Percentiles rank a stretch among this genome's conserved stretches.
Conservation (phyloP, 768 basidiomycete species). For the Gloeophyllum trabeum region DNA sequence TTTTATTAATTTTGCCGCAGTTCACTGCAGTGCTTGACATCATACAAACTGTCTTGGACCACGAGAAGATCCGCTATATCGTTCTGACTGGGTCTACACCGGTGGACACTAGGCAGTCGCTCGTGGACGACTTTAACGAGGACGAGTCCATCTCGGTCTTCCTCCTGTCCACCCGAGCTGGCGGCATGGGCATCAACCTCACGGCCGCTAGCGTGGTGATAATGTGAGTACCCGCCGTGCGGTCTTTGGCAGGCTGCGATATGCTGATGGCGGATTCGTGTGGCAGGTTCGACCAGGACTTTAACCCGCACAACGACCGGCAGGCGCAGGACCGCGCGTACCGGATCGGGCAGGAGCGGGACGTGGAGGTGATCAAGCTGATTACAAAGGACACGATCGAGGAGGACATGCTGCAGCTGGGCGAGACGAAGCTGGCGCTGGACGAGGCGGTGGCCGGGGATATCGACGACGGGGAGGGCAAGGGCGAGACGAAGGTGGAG, state of each 20-base stretch:
- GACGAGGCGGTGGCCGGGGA: conserved; percentile 91
- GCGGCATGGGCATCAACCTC: conserved; percentile 94
- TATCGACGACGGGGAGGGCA: conserved; percentile 38
- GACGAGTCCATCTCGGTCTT: conserved; percentile 81
- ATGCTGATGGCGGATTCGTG: conserved; percentile 7
- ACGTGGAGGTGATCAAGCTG: conserved; percentile 91
- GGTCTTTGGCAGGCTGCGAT: background rate
- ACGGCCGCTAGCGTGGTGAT: conserved; percentile 94
- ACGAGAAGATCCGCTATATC: conserved; percentile 62
- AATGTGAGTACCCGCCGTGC: conserved; percentile 37
- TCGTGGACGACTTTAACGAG: conserved; percentile 94
- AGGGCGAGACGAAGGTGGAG: conserved; percentile 41
- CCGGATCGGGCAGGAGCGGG: conserved; percentile 88
- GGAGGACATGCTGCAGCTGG: conserved; percentile 89
- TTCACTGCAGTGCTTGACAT: conserved; percentile 97
- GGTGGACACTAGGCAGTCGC: conserved; percentile 84
- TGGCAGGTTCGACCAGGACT: conserved; percentile 89
- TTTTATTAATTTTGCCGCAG: conserved; percentile 23
- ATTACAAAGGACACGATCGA: conserved; percentile 90
- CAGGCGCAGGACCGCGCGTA: conserved; percentile 98
- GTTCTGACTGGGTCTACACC: conserved; percentile 88
- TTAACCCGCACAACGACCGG: conserved; percentile 95
- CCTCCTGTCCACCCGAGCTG: conserved; percentile 85
- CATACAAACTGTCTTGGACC: conserved; percentile 69
- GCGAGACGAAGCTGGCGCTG: conserved; percentile 81